Conservation (phyloP, 2,329 filamentous ascomycete species). For the Fusarium sp. region DNA sequence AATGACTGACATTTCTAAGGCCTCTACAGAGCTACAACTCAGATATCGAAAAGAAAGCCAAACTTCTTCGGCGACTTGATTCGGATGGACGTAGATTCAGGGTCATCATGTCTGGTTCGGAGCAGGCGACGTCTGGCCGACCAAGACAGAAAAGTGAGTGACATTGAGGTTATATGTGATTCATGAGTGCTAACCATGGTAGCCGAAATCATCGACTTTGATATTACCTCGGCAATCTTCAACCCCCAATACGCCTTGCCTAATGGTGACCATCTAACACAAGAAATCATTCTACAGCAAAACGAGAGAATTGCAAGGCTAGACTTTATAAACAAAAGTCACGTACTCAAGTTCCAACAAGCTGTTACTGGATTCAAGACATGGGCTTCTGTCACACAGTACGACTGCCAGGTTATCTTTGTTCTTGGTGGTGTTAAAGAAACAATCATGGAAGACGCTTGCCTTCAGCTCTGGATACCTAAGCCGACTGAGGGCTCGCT, state of each 20-base stretch:
- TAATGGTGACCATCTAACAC: constrained; percentile 17
- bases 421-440: constrained; percentile 42
- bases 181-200: constrained; percentile 12
- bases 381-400: constrained; percentile 45
- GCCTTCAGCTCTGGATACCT: constrained; percentile 50
- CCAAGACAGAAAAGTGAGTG: constrained; percentile 41
- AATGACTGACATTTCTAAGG: constrained; percentile 21
- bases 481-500: constrained; percentile 45
- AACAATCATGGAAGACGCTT: constrained; percentile 45
- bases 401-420: constrained; percentile 46
- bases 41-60: constrained; percentile 40
- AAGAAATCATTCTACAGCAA: constrained; percentile 47
- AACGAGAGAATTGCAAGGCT: constrained; percentile 49
- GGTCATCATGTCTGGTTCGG: constrained; percentile 43
- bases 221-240: constrained; percentile 44
- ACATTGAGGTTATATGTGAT: neutral
- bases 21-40: constrained; percentile 33
- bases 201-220: constrained; percentile 49
- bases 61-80: constrained; percentile 46
- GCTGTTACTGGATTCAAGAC: constrained; percentile 50
- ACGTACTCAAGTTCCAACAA: constrained; percentile 50
- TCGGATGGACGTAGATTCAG: constrained; percentile 44
- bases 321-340: constrained; percentile 41
- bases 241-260: constrained; percentile 49
- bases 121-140: constrained; percentile 32